Percentiles rank a stretch among this genome's conserved stretches.
Evolutionary conservation across 106 monocot species (phyloP).

Genomic region (Platanthera zijinensis): DNA sequence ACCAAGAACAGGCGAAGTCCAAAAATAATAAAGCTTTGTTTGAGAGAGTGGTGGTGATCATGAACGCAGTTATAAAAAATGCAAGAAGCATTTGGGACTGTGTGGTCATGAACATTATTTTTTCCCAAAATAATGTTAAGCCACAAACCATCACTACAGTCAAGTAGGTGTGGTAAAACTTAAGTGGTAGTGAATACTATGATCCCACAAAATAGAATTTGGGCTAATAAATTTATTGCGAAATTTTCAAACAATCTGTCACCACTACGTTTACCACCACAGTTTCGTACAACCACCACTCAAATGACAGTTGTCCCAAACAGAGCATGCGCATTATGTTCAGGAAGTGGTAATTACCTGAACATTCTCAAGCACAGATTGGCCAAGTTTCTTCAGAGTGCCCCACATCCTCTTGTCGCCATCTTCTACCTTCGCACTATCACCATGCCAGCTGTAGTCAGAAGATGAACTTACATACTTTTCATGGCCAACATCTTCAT

Average conservation of each 20-base stretch:
- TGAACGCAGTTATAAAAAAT: too few relatives aligned
- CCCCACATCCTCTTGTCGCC: constrained; percentile 28
- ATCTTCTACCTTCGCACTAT: constrained; percentile 13
- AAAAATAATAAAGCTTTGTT: neutral
- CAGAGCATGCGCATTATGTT: neutral
- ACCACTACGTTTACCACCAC: too few relatives aligned
- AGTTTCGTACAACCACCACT: neutral
- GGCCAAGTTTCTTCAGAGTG: constrained; percentile 42
- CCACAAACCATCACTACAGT: too few relatives aligned
- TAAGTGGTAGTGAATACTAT: too few relatives aligned
- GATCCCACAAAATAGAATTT: too few relatives aligned
- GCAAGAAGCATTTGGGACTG: neutral
- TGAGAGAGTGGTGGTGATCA: too few relatives aligned
- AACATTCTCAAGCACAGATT: constrained; percentile 61
- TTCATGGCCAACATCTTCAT: constrained; percentile 13
- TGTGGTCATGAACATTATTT: too few relatives aligned
- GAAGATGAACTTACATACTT: constrained; percentile 3
- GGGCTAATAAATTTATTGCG: too few relatives aligned
- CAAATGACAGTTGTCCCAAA: too few relatives aligned
- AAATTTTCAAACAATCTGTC: too few relatives aligned
- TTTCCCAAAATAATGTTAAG: too few relatives aligned
- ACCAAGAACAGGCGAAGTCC: neutral
- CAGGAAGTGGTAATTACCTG: constrained; percentile 30
- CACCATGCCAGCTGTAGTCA: constrained; percentile 9
- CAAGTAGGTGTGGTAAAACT: too few relatives aligned